Conservation (phyloP, 1,284 basidiomycete genomes). For the Agroathelia rolfsii region DNA sequence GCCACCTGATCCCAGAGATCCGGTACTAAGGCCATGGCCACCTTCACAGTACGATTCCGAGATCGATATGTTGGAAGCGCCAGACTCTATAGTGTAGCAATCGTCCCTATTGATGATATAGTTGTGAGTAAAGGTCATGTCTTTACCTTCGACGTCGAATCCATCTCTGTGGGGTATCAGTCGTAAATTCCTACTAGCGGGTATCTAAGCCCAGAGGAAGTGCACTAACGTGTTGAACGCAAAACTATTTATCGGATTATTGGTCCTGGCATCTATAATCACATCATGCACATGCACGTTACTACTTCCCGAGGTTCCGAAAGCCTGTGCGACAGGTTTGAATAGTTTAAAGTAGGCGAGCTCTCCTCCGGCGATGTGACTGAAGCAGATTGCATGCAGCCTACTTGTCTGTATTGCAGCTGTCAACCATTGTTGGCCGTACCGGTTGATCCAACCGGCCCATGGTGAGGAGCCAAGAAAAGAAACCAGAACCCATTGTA, state of each 20-base stretch:
- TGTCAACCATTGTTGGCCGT: constrained; percentile 64
- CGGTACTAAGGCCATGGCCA: constrained; percentile 52
- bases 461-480: constrained; percentile 39
- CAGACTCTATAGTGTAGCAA: constrained; percentile 47
- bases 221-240: constrained; percentile 35
- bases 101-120: constrained; percentile 51
- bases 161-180: too few relatives aligned
- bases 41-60: constrained; percentile 43
- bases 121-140: constrained; percentile 50
- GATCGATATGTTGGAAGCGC: constrained; percentile 50
- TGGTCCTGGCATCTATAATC: constrained; percentile 33
- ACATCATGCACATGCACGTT: constrained; percentile 34
- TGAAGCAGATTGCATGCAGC: constrained; percentile 45
- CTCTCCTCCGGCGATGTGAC: constrained; percentile 39
- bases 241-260: constrained; percentile 27
- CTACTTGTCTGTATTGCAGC: constrained; percentile 41
- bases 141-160: constrained; percentile 45
- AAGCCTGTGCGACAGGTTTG: constrained; percentile 43
- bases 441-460: constrained; percentile 53
- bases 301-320: constrained; percentile 30
- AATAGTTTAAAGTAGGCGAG: constrained; percentile 38
- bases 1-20: constrained; percentile 44
- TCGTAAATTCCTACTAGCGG: too few relatives aligned
- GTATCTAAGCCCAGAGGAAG: constrained; percentile 1
- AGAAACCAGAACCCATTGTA: constrained; percentile 29